Evolutionary conservation across 805 yeast genomes (phyloP).

Genomic region (Sungouiella blattae): DNA sequence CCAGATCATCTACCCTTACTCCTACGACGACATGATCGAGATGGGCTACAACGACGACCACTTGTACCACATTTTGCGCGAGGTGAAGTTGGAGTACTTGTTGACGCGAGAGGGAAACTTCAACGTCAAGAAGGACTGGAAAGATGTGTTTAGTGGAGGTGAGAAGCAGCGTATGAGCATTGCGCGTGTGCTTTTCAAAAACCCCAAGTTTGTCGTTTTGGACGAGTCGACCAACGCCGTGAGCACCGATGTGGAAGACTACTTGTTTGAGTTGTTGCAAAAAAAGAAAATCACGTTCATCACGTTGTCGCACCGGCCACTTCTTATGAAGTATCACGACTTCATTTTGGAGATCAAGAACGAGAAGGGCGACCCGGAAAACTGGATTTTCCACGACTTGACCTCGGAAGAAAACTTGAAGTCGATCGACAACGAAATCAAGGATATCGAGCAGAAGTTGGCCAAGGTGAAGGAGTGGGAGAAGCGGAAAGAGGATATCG

Average conservation of each 20-base stretch:
- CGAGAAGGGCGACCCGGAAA: conserved; percentile 35
- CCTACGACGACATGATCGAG: conserved; percentile 71
- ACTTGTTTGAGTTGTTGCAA: conserved; percentile 71
- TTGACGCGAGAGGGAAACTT: conserved; percentile 61
- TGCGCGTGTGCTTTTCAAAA: conserved; percentile 79
- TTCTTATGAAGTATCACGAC: conserved; percentile 81
- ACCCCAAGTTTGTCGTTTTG: conserved; percentile 75
- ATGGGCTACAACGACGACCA: conserved; percentile 69
- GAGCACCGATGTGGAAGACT: conserved; percentile 84
- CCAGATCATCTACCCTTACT: conserved; percentile 84
- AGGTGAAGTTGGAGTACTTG: conserved; percentile 78
- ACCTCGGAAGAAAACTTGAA: conserved; percentile 64
- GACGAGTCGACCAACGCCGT: conserved; percentile 97
- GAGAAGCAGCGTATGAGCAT: conserved; percentile 88
- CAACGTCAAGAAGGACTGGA: conserved; percentile 69
- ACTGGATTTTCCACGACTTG: conserved; percentile 50
- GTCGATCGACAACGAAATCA: conserved; percentile 73
- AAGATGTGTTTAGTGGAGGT: conserved; percentile 92
- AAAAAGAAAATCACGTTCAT: conserved; percentile 69
- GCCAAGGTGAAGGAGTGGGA: conserved; percentile 58
- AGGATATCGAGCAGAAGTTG: conserved; percentile 58
- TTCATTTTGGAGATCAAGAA: conserved; percentile 65
- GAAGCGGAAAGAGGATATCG: conserved; percentile 56
- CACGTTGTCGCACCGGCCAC: conserved; percentile 80
- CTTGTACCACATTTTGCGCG: conserved; percentile 61